Conservation (phyloP, 495 filamentous ascomycete species). For the Thermothielavioides terrestris region DNA sequence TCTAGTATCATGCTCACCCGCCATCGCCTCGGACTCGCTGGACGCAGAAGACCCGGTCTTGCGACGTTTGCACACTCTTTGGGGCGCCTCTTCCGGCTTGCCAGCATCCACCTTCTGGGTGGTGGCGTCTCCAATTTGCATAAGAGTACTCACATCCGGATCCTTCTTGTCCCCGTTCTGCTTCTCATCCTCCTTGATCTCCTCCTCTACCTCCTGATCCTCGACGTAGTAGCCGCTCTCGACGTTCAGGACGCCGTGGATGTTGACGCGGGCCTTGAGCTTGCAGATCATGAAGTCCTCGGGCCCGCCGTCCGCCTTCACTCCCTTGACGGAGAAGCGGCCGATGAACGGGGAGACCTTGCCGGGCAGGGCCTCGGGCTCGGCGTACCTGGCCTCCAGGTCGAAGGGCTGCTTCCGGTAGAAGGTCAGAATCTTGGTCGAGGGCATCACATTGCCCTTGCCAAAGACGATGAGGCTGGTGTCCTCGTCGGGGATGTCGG, state of each 20-base stretch:
- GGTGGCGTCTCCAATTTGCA: not conserved
- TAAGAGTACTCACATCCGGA: constrained; percentile 55
- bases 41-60: constrained; percentile 16
- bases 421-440: constrained; percentile 99
- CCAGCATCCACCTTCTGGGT: not conserved
- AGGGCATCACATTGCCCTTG: constrained; percentile 94
- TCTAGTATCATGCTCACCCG: not conserved
- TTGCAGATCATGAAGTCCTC: constrained; percentile 99
- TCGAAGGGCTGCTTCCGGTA: constrained; percentile 98
- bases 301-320: constrained; percentile 67
- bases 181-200: constrained; percentile 66
- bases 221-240: constrained; percentile 97
- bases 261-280: constrained; percentile 94
- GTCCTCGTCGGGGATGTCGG: constrained; percentile 97
- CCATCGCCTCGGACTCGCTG: constrained; percentile 7
- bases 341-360: constrained; percentile 93
- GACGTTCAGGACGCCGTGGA: constrained; percentile 93
- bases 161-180: constrained; percentile 50
- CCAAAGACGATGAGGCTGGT: constrained; percentile 96
- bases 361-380: constrained; percentile 81
- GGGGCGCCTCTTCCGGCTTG: constrained; percentile 4
- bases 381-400: constrained; percentile 86
- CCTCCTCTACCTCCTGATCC: constrained; percentile 96
- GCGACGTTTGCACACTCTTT: constrained; percentile 22
- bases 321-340: constrained; percentile 86